Evolutionary conservation across 2,329 filamentous ascomycete species (phyloP).

Genomic region (Ophiostoma montium): DNA sequence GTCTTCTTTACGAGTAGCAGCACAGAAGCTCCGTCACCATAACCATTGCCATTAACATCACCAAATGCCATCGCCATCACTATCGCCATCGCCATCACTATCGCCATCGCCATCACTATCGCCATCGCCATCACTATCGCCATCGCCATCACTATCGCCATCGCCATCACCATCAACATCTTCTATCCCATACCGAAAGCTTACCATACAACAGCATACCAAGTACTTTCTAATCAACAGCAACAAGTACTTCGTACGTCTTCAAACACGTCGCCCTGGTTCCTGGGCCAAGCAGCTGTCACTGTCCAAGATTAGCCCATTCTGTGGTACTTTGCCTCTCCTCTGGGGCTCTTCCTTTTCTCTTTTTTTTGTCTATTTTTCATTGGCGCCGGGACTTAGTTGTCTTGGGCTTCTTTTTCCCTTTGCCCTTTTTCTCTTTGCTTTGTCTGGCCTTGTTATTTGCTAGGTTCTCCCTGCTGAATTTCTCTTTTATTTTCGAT

Average conservation of each 20-base stretch:
- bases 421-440: not conserved
- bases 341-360: not conserved
- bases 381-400: not conserved
- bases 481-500: not conserved
- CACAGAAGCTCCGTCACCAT: too few relatives aligned
- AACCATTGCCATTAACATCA: too few relatives aligned
- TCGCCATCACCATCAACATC: not conserved
- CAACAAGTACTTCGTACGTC: too few relatives aligned
- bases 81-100: too few relatives aligned
- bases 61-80: not conserved
- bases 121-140: not conserved
- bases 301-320: not conserved
- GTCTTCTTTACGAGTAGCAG: too few relatives aligned
- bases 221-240: too few relatives aligned
- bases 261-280: not conserved
- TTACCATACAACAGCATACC: too few relatives aligned
- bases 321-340: not conserved
- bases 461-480: constrained; percentile 6
- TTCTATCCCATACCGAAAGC: too few relatives aligned
- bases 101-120: too few relatives aligned
- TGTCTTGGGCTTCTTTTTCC: not conserved
- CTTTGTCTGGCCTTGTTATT: constrained; percentile 5
- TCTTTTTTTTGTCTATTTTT: not conserved
- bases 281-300: not conserved
- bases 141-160: too few relatives aligned